Evolutionary conservation across 2,329 filamentous ascomycete species (phyloP).

Genomic region (Colletotrichum plurivorum): DNA sequence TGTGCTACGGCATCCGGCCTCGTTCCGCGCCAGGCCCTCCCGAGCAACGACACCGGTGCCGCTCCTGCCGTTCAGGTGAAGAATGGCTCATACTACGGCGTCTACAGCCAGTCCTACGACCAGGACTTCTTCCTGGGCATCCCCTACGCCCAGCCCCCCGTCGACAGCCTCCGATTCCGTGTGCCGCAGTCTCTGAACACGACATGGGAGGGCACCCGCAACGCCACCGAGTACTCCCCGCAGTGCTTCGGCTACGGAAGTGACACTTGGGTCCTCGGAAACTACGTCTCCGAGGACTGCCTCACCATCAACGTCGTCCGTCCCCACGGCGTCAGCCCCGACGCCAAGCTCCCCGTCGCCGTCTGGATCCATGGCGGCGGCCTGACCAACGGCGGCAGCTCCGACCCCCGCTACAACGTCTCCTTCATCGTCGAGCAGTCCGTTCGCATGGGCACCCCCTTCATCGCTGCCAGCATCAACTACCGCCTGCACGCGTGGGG

Average conservation of each 20-base stretch:
- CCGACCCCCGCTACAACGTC: constrained; percentile 71
- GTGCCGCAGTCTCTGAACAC: constrained; percentile 64
- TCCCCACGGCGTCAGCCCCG: constrained; percentile 45
- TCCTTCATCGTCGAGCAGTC: constrained; percentile 69
- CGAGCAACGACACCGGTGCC: constrained; percentile 19
- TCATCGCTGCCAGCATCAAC: constrained; percentile 66
- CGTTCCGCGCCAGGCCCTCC: constrained; percentile 28
- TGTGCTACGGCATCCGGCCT: constrained; percentile 33
- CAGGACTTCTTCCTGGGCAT: constrained; percentile 69
- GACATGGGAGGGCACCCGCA: constrained; percentile 55
- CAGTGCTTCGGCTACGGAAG: constrained; percentile 66
- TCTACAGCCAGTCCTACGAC: constrained; percentile 54
- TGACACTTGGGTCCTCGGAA: constrained; percentile 46
- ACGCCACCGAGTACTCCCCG: constrained; percentile 62
- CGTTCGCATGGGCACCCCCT: constrained; percentile 60
- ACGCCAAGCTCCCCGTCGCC: constrained; percentile 65
- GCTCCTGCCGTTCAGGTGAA: constrained; percentile 31
- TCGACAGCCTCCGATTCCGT: constrained; percentile 67
- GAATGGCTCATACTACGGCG: constrained; percentile 55
- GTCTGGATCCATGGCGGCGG: constrained; percentile 71
- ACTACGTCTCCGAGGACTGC: constrained; percentile 48
- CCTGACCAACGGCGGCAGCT: constrained; percentile 43
- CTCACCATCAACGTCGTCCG: constrained; percentile 49
- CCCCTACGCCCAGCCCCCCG: constrained; percentile 67
- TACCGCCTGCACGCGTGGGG: constrained; percentile 67